Conservation (phyloP, 306 rosid genomes). For the Macrotyloma uniflorum region DNA sequence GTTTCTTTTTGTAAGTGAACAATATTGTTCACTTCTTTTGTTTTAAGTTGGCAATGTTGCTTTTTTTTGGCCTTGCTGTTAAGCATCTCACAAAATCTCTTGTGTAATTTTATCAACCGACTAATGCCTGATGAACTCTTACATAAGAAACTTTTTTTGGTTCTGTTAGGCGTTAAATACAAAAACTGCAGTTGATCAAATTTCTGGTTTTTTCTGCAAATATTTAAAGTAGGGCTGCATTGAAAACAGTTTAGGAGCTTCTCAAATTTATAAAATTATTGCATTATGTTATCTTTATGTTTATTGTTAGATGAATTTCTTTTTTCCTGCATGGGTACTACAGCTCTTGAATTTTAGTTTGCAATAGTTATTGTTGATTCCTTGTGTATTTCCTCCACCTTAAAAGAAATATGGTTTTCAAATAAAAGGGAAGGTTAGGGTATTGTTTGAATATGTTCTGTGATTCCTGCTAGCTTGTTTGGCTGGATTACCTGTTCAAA, state of each 20-base stretch:
- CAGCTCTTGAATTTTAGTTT: not conserved
- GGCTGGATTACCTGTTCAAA: conserved; percentile 14
- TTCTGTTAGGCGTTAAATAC: not conserved
- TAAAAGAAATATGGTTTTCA: not conserved
- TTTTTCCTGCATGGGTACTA: not conserved
- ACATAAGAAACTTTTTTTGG: not conserved
- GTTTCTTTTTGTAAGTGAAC: not conserved
- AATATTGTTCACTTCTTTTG: not conserved
- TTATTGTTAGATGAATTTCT: not conserved
- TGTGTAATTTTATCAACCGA: conserved; percentile 14
- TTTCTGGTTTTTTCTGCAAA: conserved; percentile 11
- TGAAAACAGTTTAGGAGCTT: not conserved
- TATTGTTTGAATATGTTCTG: not conserved
- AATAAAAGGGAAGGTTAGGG: not conserved
- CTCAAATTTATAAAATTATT: not conserved
- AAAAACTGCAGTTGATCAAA: not conserved
- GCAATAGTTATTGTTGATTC: not conserved
- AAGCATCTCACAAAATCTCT: not conserved
- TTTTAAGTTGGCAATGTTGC: not conserved
- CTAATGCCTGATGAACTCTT: not conserved
- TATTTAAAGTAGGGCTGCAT: not conserved
- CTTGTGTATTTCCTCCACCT: not conserved
- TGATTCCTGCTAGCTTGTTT: conserved; percentile 12
- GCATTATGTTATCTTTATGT: not conserved
- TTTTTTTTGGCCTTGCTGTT: not conserved